Base-by-base conservation (phyloP, 2,329 filamentous ascomycete species). In the Myriosclerotinia curreyana region DNA sequence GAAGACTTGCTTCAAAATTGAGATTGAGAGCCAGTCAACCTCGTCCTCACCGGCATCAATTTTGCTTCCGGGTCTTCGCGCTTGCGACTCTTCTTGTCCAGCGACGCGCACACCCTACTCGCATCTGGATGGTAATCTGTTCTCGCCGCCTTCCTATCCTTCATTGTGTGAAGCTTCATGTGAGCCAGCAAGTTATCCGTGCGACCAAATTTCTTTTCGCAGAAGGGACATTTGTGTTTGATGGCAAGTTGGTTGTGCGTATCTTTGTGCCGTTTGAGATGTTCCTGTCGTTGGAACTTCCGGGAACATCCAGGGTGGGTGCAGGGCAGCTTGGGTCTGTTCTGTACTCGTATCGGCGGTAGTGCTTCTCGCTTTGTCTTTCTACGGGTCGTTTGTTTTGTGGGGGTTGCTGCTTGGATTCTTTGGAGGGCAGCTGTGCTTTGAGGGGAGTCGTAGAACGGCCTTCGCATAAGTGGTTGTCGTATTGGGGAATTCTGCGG, bases 201-300 rank as follows among this genome's bases (percentile, higher is more conserved):
- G 4, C 72, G 64, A 20, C 66, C 66, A 48, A 73, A 72, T 1
- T 34, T 11, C 17, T 68, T 67, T 1, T 49, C 2, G 48, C 71
- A 73, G 34, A 71, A 71, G 25, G 54, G 56, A 38, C 71, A 73
- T 11, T 38, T 44, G 51, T 62, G 66, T 3, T 22, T 60, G 11
- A 61, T 51, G 1, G 51, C n/a, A 8, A 64, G 34, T 4, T 36
- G 50, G n/a, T 52, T 5, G 14, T 81, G 79, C 20, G 76, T 80
- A 70, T 77, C 78, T 73, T 78, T 77, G 68, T 82, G 80, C 14
- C 80, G 73, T 72, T 80, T 80, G 22, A 81, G 71, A 64, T 81
- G 80, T 66, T 82, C 80, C 65, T 79, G 78, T 55, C 80, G 72
- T 72, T 79, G 79, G 70, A 82, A 82, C 6, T 76, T 76, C 9